Evolutionary conservation across 2,329 filamentous ascomycete genomes (phyloP).

Genomic region (Penicillium sp.): DNA sequence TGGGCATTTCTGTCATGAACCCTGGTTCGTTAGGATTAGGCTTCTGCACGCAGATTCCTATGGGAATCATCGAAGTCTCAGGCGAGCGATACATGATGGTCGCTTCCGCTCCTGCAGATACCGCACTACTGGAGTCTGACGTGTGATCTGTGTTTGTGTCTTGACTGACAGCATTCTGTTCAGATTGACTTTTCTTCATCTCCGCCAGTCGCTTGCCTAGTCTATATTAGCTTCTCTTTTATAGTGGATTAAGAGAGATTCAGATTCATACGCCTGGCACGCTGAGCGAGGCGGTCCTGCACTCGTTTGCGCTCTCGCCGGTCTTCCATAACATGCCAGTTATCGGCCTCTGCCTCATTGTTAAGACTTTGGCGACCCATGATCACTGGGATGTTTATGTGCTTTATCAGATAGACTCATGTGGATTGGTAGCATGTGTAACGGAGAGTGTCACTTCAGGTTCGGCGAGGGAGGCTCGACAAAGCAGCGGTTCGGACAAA

Average conservation of each 20-base stretch:
- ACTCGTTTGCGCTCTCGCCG: conserved; percentile 37
- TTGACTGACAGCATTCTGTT: not conserved
- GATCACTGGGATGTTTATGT: not conserved
- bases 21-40: conserved; percentile 10
- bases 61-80: not conserved
- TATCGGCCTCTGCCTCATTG: conserved; percentile 10
- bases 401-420: too few species aligned
- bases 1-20: conserved; percentile 10
- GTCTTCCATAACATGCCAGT: conserved; percentile 33
- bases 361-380: conserved; percentile 4
- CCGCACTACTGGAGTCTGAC: not conserved
- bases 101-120: not conserved
- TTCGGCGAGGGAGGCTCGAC: too few species aligned
- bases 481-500: not conserved
- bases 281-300: conserved; percentile 38
- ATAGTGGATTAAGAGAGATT: not conserved
- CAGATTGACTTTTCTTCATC: not conserved
- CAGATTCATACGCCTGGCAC: conserved; percentile 32
- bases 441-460: too few species aligned
- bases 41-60: not conserved
- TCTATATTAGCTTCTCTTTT: not conserved
- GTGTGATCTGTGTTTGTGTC: not conserved
- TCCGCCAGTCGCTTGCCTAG: conserved; percentile 10
- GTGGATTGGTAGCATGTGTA: too few species aligned
- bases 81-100: not conserved